These are phyloP conservation scores for Leccinum subgranulosum DNA, from an alignment of 768 basidiomycete species.

Conservation along the genomic window DNA sequence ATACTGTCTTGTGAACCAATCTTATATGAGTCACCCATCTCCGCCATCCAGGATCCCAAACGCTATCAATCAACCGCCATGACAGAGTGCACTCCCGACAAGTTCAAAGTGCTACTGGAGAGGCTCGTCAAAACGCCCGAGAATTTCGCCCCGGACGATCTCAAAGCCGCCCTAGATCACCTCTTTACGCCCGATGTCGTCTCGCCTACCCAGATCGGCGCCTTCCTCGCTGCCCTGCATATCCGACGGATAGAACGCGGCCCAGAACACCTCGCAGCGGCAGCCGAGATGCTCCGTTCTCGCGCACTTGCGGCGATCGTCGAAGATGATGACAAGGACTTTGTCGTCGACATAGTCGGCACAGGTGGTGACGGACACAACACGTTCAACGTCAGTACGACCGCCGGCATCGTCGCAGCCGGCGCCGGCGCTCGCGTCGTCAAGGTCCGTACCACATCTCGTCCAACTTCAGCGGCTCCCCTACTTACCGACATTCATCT, in stretches of 20 bases:
- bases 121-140: slow-evolving; percentile 80
- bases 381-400: slow-evolving; percentile 95
- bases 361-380: slow-evolving; percentile 88
- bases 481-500: not conserved
- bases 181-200: slow-evolving; percentile 64
- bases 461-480: not conserved
- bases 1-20: not conserved
- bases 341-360: slow-evolving; percentile 50
- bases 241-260: slow-evolving; percentile 73
- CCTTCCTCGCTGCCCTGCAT: slow-evolving; percentile 86
- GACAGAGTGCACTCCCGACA: slow-evolving; percentile 36
- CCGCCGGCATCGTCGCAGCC: slow-evolving; percentile 90
- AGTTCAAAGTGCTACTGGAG: slow-evolving; percentile 76
- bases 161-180: slow-evolving; percentile 69
- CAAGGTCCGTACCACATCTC: slow-evolving; percentile 52
- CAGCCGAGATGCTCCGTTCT: slow-evolving; percentile 70
- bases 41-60: not conserved
- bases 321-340: slow-evolving; percentile 59
- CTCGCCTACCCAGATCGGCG: slow-evolving; percentile 75
- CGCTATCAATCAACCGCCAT: slow-evolving; percentile 9
- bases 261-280: slow-evolving; percentile 74
- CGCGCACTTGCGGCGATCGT: slow-evolving; percentile 64
- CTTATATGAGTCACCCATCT: not conserved
- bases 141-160: slow-evolving; percentile 75
- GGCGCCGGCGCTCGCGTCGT: slow-evolving; percentile 91